These are phyloP conservation scores for Boletus sp. DNA, from an alignment of 768 basidiomycete species.

Conservation along the genomic window DNA sequence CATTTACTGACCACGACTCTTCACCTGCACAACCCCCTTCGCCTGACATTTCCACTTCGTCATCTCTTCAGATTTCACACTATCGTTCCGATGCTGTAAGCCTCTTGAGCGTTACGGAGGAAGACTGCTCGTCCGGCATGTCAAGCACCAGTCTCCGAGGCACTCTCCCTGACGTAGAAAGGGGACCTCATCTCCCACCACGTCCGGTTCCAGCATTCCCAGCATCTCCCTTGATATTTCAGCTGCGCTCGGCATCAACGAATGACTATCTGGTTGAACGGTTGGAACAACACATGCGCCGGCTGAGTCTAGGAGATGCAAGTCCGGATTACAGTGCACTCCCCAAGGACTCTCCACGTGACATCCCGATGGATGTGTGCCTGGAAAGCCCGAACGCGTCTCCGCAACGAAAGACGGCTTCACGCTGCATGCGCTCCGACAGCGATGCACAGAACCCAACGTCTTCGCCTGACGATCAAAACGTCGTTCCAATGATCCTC, in stretches of 20 bases:
- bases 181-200: not conserved
- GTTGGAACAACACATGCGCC: constrained; percentile 19
- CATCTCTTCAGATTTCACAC: not conserved
- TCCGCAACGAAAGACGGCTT: not conserved
- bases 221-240: constrained; percentile 19
- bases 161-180: not conserved
- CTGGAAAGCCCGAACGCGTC: not conserved
- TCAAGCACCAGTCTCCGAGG: not conserved
- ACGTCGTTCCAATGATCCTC: constrained; percentile 19
- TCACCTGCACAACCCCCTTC: constrained; percentile 2
- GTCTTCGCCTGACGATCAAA: not conserved
- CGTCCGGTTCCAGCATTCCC: constrained; percentile 1
- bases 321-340: not conserved
- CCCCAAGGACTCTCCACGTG: not conserved
- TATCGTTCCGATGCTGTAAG: constrained; percentile 4
- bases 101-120: constrained; percentile 8
- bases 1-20: constrained; percentile 3
- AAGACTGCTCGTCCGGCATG: constrained; percentile 14
- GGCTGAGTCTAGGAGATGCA: constrained; percentile 14
- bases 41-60: not conserved
- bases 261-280: constrained; percentile 20
- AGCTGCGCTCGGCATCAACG: constrained; percentile 17
- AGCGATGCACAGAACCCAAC: not conserved
- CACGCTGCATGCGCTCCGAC: not conserved
- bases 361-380: constrained; percentile 5